These are phyloP conservation scores for Mytilinidion resinicola DNA, from an alignment of 495 filamentous ascomycete genomes.

Conservation along the genomic window DNA sequence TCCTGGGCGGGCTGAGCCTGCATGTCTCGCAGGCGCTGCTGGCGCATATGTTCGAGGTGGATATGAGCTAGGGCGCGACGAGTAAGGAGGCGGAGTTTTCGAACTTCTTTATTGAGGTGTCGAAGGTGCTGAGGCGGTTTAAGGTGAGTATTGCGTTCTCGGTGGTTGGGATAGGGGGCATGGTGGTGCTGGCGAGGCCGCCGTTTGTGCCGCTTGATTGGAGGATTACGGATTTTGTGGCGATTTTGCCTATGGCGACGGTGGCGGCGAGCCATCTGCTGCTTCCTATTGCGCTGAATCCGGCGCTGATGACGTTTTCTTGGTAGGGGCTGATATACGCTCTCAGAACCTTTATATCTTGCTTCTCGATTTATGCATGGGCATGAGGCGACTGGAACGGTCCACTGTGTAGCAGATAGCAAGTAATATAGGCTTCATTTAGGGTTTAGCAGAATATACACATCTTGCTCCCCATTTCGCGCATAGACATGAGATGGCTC, in stretches of 20 bases:
- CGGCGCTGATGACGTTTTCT: conserved; percentile 74
- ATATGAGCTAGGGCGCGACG: conserved; percentile 48
- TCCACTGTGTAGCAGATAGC: too few relatives aligned
- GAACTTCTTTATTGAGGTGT: conserved; percentile 76
- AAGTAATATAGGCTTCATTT: too few relatives aligned
- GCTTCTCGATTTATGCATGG: too few relatives aligned
- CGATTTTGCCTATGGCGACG: conserved; percentile 72
- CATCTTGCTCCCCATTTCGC: too few relatives aligned
- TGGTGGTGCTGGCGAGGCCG: conserved; percentile 60
- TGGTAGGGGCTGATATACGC: too few relatives aligned
- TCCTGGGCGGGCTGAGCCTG: conserved; percentile 44
- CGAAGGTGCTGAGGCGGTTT: conserved; percentile 68
- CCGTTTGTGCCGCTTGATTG: conserved; percentile 60
- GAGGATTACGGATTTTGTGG: conserved; percentile 71
- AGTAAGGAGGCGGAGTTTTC: conserved; percentile 56
- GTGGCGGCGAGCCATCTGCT: conserved; percentile 62
- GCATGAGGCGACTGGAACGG: too few relatives aligned
- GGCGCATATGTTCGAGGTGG: conserved; percentile 45
- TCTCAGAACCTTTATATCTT: too few relatives aligned
- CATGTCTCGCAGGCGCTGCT: conserved; percentile 44
- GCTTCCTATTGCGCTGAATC: conserved; percentile 67
- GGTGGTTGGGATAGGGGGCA: conserved; percentile 52
- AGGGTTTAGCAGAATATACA: too few relatives aligned
- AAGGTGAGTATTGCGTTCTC: conserved; percentile 69
- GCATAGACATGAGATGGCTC: too few relatives aligned